Evolutionary conservation across 2,329 filamentous ascomycete genomes (phyloP).

Genomic region (Laburnicola sp.): DNA sequence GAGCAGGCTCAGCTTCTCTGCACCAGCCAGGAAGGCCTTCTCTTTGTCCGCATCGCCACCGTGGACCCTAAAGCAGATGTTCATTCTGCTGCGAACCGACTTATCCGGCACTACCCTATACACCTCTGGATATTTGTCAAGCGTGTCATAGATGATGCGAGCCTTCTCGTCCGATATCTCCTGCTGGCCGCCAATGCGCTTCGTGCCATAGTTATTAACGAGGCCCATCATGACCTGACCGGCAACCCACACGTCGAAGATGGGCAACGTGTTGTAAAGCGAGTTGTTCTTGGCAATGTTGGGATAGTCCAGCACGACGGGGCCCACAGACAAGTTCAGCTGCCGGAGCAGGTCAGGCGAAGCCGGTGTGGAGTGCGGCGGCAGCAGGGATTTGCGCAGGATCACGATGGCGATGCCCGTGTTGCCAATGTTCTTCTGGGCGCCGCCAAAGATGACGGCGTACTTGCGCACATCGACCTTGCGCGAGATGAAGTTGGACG

Average conservation of each 20-base stretch:
- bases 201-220: constrained; percentile 63
- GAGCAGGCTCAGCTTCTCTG: constrained; percentile 67
- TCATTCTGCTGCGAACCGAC: constrained; percentile 81
- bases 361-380: constrained; percentile 62
- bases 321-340: constrained; percentile 75
- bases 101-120: constrained; percentile 80
- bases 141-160: constrained; percentile 70
- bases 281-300: constrained; percentile 90
- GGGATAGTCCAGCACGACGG: constrained; percentile 80
- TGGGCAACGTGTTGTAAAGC: constrained; percentile 92
- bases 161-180: constrained; percentile 75
- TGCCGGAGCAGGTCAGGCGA: constrained; percentile 69
- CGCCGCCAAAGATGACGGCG: constrained; percentile 83
- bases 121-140: constrained; percentile 73
- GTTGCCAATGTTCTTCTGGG: constrained; percentile 90
- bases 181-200: constrained; percentile 77
- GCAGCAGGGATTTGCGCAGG: constrained; percentile 77
- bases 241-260: constrained; percentile 90
- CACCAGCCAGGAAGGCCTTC: constrained; percentile 76
- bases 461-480: constrained; percentile 77
- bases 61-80: constrained; percentile 85
- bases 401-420: constrained; percentile 86
- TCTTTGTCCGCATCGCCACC: constrained; percentile 70
- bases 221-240: constrained; percentile 84
- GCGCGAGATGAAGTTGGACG: constrained; percentile 86